Base-by-base conservation (phyloP, 1,139 yeast species). In the Pneumocystis sp. region DNA sequence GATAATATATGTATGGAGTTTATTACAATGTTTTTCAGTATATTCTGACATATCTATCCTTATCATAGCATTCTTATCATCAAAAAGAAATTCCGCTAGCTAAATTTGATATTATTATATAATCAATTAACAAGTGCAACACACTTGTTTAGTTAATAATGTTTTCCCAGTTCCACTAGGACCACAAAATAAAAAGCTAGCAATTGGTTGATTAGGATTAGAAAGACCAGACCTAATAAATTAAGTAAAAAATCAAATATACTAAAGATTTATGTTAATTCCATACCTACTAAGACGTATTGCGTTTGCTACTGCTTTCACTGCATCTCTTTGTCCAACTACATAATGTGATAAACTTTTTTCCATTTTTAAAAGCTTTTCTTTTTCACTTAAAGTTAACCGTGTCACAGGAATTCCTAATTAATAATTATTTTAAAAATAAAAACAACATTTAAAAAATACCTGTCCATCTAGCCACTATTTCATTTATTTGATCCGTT, bases 81-180 rank as follows among this genome's bases (percentile, higher is more conserved):
- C 89, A 78, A 93, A 93, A 73, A 93, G 81, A 80, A 93, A 93
- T 0, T 95, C 96, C 3, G 98, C 97, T 34, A 95, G 82, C 73
- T 90, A 91, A 82, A 93, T 93, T 39, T 31, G 8, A 4, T 44
- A 12, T 50, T 25, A 50, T n/a, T 50, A 25, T 50, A 50, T 25
- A 50, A 50, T 25, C 4, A 50, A 50, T 10, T 12, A 12, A 25
- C 10, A 50, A 50, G 1, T 12, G 3, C 10, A 5, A 2, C 17
- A 21, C 21, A 50, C 57, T 50, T 50, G 57, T 50, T 50, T 25
- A 42, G 98, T 97, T 71, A 93, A 81, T 76, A 93, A 97, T 12
- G 99, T 95, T 80, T 93, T 93, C 82, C 99, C 99, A 2, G 97
- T 89, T 72, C 98, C 99, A 15, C 96, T 88, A 69, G 91, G 83